phyloP scores from a whole-genome alignment of 345 rosid genomes.

The Salix udensis region DNA sequence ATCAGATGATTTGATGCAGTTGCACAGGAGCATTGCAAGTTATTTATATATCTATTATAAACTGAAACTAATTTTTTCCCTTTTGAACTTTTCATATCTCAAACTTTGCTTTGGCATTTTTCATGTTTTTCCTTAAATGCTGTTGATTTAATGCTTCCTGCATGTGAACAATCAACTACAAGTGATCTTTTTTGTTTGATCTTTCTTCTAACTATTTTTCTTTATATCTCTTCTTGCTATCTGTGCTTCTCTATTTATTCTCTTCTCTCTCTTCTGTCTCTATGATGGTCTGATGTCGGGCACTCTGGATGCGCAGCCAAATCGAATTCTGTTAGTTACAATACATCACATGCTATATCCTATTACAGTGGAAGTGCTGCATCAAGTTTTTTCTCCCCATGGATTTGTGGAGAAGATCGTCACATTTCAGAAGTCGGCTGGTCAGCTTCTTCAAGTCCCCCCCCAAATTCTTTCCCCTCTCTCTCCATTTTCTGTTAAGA shows the following conservation, averaged over 20 bases:
- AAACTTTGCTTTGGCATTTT: not conserved
- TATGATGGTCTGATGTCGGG: constrained; percentile 54
- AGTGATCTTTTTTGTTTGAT: constrained; percentile 19
- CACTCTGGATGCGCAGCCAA: constrained; percentile 75
- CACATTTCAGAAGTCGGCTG: constrained; percentile 98
- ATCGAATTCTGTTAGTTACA: constrained; percentile 89
- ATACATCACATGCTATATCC: constrained; percentile 95
- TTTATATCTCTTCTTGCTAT: constrained; percentile 21
- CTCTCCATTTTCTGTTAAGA: not conserved
- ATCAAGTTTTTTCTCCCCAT: constrained; percentile 89
- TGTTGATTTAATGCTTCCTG: constrained; percentile 4
- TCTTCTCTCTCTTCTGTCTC: constrained; percentile 58
- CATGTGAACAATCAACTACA: not conserved
- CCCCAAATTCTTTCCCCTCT: not conserved
- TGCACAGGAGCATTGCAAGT: not conserved
- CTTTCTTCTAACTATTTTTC: constrained; percentile 13
- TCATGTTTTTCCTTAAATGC: not conserved
- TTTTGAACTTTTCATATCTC: not conserved
- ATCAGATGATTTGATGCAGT: not conserved
- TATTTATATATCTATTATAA: not conserved
- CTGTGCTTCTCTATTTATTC: constrained; percentile 50
- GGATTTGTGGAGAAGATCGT: constrained; percentile 95
- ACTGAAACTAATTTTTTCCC: not conserved
- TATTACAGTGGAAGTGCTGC: constrained; percentile 93
- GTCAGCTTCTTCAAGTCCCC: constrained; percentile 49